These are phyloP conservation scores for Fusarium napiforme DNA, from an alignment of 2,329 filamentous ascomycete genomes.

Conservation along the genomic window DNA sequence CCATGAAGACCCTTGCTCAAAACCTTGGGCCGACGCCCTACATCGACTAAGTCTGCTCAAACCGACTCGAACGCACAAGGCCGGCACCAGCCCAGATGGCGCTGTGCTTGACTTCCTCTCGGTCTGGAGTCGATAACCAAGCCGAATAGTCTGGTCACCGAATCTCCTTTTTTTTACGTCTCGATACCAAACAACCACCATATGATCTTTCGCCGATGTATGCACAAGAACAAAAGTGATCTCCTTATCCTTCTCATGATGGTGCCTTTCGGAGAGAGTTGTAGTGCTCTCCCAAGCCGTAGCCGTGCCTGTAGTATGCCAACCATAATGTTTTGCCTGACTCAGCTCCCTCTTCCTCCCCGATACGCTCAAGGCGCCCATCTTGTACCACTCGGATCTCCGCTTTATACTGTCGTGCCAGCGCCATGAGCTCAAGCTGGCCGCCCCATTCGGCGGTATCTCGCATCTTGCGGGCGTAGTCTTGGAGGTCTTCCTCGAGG, in stretches of 20 bases:
- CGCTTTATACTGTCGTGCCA: conserved; percentile 83
- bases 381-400: conserved; percentile 89
- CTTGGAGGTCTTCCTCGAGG: conserved; percentile 80
- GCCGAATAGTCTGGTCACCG: background rate
- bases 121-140: conserved; percentile 58
- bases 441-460: conserved; percentile 97
- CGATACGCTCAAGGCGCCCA: conserved; percentile 81
- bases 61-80: conserved; percentile 61
- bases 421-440: conserved; percentile 86
- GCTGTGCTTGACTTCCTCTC: conserved; percentile 64
- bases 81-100: conserved; percentile 58
- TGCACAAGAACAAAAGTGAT: conserved; percentile 39
- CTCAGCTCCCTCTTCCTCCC: conserved; percentile 56
- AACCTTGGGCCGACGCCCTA: conserved; percentile 53
- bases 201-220: conserved; percentile 34
- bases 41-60: conserved; percentile 61
- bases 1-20: conserved; percentile 52
- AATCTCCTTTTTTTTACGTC: conserved; percentile 30
- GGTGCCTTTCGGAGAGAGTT: conserved; percentile 77
- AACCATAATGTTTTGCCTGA: conserved; percentile 77
- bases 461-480: conserved; percentile 79
- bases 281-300: conserved; percentile 96
- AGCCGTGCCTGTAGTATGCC: conserved; percentile 94
- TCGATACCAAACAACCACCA: conserved; percentile 41
- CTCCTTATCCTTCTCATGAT: conserved; percentile 30